Evolutionary conservation across 305 asterid species (phyloP), one percentile per base, ranked within the genome.

Genomic region (Solanum hybrid): DNA sequence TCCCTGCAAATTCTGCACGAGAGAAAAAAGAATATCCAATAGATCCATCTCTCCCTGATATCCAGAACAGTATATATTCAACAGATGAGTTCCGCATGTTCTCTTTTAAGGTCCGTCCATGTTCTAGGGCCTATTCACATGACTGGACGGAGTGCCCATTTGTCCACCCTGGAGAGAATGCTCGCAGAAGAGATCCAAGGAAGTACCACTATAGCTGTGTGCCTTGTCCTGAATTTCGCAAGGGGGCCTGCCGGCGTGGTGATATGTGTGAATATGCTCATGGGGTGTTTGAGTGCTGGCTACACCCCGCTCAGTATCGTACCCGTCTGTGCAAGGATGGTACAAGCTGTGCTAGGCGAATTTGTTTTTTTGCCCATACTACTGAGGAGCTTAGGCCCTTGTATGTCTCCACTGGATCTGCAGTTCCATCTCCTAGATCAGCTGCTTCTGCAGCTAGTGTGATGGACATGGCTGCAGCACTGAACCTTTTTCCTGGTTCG

Each of bases 91-190:
- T 95, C 45, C 91, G 98, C 31, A 95, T 95, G 96, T 95, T 93
- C 69, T 92, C 95, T 3, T 95, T 95, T 90, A 95, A 95, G 91
- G 95, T 95, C 66, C 87, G 95, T 76, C 96, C 95, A 22, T 95
- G 97, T 87, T 95, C 97, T 8, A 92, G 97, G 86, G 96, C 97
- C 51, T 95, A 95, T 72, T 95, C 97, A 78, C 97, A 95, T 82
- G 97, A 95, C 81, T 95, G 97, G 97, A 95, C 97, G 0, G 97
- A 95, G 93, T 95, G 97, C 45, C 97, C 96, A 12, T 95, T 95
- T 76, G 96, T 93, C 78, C 96, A 95, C 89, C 97, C 96, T 31
- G 97, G 97, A 7, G 97, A 95, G 90, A 95, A 95, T 80, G 97
- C 97, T 5, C 95, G 98, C 14, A 89, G 98, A 87, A 90, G 98